These are phyloP conservation scores for Phyllosticta paracitricarpa DNA, from an alignment of 2,329 filamentous ascomycete genomes.

Conservation along the genomic window DNA sequence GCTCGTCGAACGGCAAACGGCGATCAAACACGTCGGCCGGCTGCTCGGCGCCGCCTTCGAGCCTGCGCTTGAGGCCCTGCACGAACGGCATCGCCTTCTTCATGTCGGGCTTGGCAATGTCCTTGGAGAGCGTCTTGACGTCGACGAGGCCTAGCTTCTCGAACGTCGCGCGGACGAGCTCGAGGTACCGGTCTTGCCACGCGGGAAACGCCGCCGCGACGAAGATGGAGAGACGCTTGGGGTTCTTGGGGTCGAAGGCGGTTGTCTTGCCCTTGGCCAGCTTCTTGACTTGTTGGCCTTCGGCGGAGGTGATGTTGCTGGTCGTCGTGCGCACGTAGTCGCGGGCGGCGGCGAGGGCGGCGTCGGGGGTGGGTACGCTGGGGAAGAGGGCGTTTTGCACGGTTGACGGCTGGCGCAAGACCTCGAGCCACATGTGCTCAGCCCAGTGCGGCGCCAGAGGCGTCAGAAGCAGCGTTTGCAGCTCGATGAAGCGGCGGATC, in stretches of 20 bases:
- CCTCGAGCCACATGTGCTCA: constrained; percentile 88
- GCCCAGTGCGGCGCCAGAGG: constrained; percentile 89
- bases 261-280: constrained; percentile 84
- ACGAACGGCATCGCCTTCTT: constrained; percentile 99
- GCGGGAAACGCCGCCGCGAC: constrained; percentile 68
- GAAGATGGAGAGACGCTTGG: constrained; percentile 85
- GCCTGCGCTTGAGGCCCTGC: constrained; percentile 72
- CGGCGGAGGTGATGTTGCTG: constrained; percentile 75
- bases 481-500: constrained; percentile 69
- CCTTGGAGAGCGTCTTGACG: constrained; percentile 70
- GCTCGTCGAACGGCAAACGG: constrained; percentile 80
- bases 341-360: constrained; percentile 63
- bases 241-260: constrained; percentile 78
- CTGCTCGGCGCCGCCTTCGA: constrained; percentile 55
- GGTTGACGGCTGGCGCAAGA: constrained; percentile 64
- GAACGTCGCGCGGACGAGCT: constrained; percentile 64
- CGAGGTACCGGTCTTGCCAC: constrained; percentile 89
- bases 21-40: constrained; percentile 64
- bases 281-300: constrained; percentile 75
- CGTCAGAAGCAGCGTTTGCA: constrained; percentile 72
- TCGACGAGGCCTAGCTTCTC: constrained; percentile 57
- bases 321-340: constrained; percentile 69
- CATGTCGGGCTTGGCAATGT: constrained; percentile 78
- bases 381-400: constrained; percentile 77
- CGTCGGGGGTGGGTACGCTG: constrained; percentile 52